phyloP scores from a whole-genome alignment of 2,329 filamentous ascomycete species.

The Xylaria sp. region DNA sequence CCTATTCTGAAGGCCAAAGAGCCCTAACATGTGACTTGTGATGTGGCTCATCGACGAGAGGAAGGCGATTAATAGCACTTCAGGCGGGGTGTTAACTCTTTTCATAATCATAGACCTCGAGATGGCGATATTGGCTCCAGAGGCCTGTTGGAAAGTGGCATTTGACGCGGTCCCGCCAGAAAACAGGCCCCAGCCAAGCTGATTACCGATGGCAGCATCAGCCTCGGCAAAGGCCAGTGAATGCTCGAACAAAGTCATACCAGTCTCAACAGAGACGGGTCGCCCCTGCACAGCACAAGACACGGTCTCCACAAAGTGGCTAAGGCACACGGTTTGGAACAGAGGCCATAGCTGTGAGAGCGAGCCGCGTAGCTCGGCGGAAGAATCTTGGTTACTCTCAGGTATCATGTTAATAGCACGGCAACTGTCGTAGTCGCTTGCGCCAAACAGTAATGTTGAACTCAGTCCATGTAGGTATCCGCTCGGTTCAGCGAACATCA shows the following conservation, averaged over 20 bases:
- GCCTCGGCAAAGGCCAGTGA: slow-evolving; percentile 96
- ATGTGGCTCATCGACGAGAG: slow-evolving; percentile 92
- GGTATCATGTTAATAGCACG: slow-evolving; percentile 78
- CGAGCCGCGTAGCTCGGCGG: slow-evolving; percentile 75
- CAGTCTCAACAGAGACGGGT: slow-evolving; percentile 83
- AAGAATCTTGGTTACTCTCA: slow-evolving; percentile 59
- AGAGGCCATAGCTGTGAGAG: slow-evolving; percentile 80
- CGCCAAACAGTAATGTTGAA: slow-evolving; percentile 76
- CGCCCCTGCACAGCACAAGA: slow-evolving; percentile 89
- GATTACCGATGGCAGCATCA: slow-evolving; percentile 85
- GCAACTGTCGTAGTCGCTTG: slow-evolving; percentile 80
- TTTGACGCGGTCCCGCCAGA: slow-evolving; percentile 57
- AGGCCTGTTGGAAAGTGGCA: slow-evolving; percentile 57
- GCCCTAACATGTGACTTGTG: slow-evolving; percentile 82
- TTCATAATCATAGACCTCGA: slow-evolving; percentile 76
- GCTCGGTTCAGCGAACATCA: slow-evolving; percentile 77
- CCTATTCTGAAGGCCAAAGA: slow-evolving; percentile 81
- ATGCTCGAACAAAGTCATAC: slow-evolving; percentile 97
- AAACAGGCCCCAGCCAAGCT: slow-evolving; percentile 77
- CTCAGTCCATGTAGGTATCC: slow-evolving; percentile 78
- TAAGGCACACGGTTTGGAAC: slow-evolving; percentile 75
- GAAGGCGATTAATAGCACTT: slow-evolving; percentile 86
- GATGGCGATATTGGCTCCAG: slow-evolving; percentile 59
- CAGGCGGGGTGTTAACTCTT: slow-evolving; percentile 87
- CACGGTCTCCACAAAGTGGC: slow-evolving; percentile 89